These are phyloP conservation scores for Coemansia sp. DNA, from an alignment of 192 early-diverging fungal genomes.

Conservation along the genomic window DNA sequence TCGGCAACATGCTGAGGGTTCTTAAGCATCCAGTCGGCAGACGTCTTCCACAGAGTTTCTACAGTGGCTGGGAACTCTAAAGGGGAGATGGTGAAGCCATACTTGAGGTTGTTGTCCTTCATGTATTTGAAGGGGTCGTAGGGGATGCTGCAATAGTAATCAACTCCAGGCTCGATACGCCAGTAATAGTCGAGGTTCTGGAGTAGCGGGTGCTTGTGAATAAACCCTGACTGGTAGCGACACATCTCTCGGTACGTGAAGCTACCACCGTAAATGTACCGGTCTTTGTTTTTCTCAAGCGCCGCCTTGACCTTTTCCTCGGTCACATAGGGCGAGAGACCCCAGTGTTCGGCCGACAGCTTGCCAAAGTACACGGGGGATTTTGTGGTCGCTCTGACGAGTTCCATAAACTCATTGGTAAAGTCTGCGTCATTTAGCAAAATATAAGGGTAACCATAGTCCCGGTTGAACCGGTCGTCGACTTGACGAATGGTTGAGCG, in stretches of 20 bases:
- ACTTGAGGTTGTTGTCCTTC: conserved; percentile 66
- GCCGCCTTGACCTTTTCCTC: conserved; percentile 5
- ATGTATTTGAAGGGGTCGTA: conserved; percentile 78
- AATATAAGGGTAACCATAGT: conserved; percentile 60
- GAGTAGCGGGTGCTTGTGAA: conserved; percentile 64
- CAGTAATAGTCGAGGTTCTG: conserved; percentile 76
- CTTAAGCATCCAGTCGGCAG: conserved; percentile 42
- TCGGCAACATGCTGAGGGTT: conserved; percentile 6
- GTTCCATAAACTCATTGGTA: conserved; percentile 46
- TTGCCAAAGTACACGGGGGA: conserved; percentile 33
- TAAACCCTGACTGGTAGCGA: conserved; percentile 63
- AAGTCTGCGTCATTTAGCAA: conserved; percentile 61
- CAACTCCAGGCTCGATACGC: conserved; percentile 77
- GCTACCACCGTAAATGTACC: conserved; percentile 57
- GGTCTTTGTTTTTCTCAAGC: conserved; percentile 1
- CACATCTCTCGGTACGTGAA: conserved; percentile 70
- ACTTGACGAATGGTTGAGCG: conserved; percentile 56
- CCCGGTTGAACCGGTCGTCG: conserved; percentile 56
- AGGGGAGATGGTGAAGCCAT: conserved; percentile 62
- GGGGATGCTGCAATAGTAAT: conserved; percentile 67
- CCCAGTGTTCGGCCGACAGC: conserved; percentile 62
- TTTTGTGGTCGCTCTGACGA: background rate
- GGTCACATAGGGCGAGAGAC: conserved; percentile 65
- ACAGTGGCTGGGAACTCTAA: conserved; percentile 56
- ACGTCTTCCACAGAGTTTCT: conserved; percentile 54